Evolutionary conservation across 345 rosid species (phyloP).

Genomic region (Abelmoschus esculentus): DNA sequence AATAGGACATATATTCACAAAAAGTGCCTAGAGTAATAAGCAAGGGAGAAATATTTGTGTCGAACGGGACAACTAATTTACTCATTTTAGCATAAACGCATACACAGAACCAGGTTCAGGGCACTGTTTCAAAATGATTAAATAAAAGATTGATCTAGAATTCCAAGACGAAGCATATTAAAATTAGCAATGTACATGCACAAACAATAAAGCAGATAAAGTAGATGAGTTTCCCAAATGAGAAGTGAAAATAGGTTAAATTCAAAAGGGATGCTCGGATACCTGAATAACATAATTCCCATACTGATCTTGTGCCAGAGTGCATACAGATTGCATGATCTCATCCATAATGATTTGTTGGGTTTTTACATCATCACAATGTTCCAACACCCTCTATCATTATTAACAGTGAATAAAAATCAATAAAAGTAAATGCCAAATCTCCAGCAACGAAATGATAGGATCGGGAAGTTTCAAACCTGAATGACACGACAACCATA

Average conservation of each 20-base stretch:
- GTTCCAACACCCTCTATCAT: slow-evolving; percentile 82
- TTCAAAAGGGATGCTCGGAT: slow-evolving; percentile 1
- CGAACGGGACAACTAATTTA: not conserved
- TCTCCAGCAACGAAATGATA: not conserved
- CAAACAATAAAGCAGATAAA: not conserved
- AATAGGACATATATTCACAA: not conserved
- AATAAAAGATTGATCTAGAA: not conserved
- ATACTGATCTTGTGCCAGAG: slow-evolving; percentile 84
- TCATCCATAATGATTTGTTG: slow-evolving; percentile 78
- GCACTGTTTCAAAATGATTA: not conserved
- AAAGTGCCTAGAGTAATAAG: not conserved
- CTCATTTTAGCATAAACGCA: not conserved
- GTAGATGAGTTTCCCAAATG: slow-evolving; percentile 2
- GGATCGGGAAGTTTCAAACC: slow-evolving; percentile 30
- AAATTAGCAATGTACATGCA: not conserved
- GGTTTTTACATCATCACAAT: slow-evolving; percentile 55
- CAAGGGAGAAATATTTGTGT: not conserved
- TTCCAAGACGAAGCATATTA: not conserved
- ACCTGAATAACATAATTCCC: slow-evolving; percentile 99
- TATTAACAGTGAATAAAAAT: slow-evolving; percentile 6
- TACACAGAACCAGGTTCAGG: not conserved
- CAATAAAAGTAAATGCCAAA: slow-evolving; percentile 9
- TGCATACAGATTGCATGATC: slow-evolving; percentile 68
- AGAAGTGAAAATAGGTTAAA: not conserved
- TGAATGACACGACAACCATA: slow-evolving; percentile 99